Base-by-base conservation (phyloP, 495 filamentous ascomycete species). In the Cryomyces minteri region DNA sequence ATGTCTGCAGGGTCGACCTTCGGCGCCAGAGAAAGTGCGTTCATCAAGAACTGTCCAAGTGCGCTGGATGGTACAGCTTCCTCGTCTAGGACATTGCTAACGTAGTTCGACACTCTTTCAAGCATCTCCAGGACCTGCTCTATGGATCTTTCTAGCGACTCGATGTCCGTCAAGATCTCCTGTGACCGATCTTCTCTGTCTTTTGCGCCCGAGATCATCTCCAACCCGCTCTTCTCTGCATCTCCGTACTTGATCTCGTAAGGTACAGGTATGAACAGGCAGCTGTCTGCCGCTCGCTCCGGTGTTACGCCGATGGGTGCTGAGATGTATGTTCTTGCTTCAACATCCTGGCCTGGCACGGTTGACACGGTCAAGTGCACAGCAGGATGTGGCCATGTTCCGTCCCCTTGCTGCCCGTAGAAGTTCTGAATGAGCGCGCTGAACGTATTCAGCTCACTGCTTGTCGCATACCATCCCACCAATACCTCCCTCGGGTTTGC, bases 391-490 rank as follows among this genome's bases (percentile, higher is more conserved):
- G 90, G 90, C 69, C 80, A 95, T 39, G 90, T 98, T 50, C 90
- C 90, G 37, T 94, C 92, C 49, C 88, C 88, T 59, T 92, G 85
- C 49, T 84, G 83, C 52, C 84, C 85, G 72, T 96, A 98, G 72
- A 98, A 98, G 69, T 98, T 98, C 67, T 98, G 90, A 65, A 98
- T 98, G 51, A 98, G 78, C 47, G 90, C 90, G 55, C 77, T 83
- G 74, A 96, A 98, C 54, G 82, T 93, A 74, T 98, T 96, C 57
- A 98, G 74, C 66, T 94, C 86, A 54, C 80, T 74, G 54, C 80
- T 84, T 14, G 92, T 98, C 50, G 92, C 93, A 68, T 98, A 98
- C 90, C 90, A 98, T 54, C 90, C 90, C 31, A 98, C 79, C 14
- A 98, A 73, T 29, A 88, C 77, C 65, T 98, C 90, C 61, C 84